These are phyloP conservation scores for Tuber magnatum DNA, from an alignment of 495 filamentous ascomycete species.

Conservation along the genomic window DNA sequence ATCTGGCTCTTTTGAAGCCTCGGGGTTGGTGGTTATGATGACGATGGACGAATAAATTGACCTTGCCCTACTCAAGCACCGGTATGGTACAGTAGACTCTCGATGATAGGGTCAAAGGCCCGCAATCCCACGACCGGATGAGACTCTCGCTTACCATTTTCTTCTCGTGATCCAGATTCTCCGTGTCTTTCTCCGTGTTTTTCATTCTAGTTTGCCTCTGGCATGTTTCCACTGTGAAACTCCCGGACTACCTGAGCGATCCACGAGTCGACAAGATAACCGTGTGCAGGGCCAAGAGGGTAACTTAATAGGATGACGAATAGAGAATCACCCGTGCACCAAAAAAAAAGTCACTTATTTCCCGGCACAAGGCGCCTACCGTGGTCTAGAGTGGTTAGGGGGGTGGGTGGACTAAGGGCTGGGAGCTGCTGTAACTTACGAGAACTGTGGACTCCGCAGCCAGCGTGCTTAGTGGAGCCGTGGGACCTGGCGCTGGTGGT, in stretches of 20 bases:
- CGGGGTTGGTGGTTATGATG: background rate
- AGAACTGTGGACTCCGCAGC: background rate
- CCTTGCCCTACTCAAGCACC: background rate
- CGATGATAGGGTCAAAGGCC: background rate
- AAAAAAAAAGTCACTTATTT: slow-evolving; percentile 34
- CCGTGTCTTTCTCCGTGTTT: background rate
- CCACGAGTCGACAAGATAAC: background rate
- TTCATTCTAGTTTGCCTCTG: background rate
- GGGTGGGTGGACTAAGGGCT: background rate
- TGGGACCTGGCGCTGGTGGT: background rate
- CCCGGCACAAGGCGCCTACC: slow-evolving; percentile 13
- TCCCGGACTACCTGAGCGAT: background rate
- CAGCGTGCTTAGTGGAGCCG: background rate
- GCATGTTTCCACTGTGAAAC: background rate
- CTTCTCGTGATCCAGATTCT: background rate
- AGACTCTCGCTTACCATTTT: background rate
- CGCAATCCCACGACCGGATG: background rate
- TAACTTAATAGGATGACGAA: background rate
- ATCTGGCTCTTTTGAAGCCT: background rate
- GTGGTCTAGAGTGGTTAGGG: background rate
- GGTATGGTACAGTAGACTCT: background rate
- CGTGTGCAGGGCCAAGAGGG: background rate
- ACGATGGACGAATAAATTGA: background rate
- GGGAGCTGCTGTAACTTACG: background rate
- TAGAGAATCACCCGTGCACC: slow-evolving; percentile 22